Evolutionary conservation across 2,329 filamentous ascomycete species (phyloP), one percentile per base, ranked within the genome.

Genomic region (Pseudogymnoascus sp.): DNA sequence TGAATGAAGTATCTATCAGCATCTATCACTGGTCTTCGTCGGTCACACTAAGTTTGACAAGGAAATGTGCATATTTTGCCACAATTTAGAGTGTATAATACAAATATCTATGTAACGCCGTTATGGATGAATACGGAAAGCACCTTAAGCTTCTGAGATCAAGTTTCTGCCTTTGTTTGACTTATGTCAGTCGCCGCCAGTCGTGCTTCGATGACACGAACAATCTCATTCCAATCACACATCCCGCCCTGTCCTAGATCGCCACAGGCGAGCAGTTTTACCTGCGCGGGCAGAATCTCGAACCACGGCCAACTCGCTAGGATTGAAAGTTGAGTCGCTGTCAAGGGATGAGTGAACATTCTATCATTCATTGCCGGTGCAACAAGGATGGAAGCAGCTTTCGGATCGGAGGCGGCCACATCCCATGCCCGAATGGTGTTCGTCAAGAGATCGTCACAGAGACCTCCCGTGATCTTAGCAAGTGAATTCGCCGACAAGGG

Each of bases 341-440:
- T 96, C 50, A 96, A 77, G 1, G 92, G 92, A 71, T 97, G 91
- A 61, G 80, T 78, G 88, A 89, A 96, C 92, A 96, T 96, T 3
- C 87, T 86, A 22, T 85, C 91, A 72, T 97, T 96, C 90, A 96
- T 96, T 30, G 88, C 86, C 1, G 87, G 86, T 2, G 89, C 89
- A 0, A 93, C 88, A 1, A 94, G 69, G 36, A 96, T 90, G 65
- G 79, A 82, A 73, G 87, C 87, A 72, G 80, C 84, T 59, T 70
- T 73, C 5, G 71, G 74, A 41, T 41, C 75, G 14, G 79, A 71
- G 0, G 85, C 84, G n/a, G 79, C 80, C 0, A 86, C 86, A 74
- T 97, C 93, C 94, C 93, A 99, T 0, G 93, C 93, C 18, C 93
- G 80, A 37, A 94, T 81, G 0, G 94, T 87, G 57, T 77, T 80